Percentiles rank a stretch among this genome's conserved stretches.
Conservation (phyloP, 768 basidiomycete genomes). For the Psilocybe azurescens region DNA sequence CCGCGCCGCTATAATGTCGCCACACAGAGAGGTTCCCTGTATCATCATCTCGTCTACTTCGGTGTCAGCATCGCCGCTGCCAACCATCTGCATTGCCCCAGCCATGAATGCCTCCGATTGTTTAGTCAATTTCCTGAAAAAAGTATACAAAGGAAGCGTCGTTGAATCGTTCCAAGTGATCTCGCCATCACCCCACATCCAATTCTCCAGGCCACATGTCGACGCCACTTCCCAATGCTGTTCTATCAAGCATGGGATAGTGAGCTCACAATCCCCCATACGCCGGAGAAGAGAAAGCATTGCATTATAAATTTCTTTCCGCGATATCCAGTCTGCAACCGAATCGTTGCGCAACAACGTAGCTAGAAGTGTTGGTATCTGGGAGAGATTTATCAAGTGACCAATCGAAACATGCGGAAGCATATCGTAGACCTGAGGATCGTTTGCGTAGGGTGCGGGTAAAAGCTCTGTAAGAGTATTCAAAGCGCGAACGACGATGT, state of each 20-base stretch:
- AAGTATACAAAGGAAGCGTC: slow-evolving; percentile 47
- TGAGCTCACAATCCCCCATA: slow-evolving; percentile 58
- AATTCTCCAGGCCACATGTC: slow-evolving; percentile 48
- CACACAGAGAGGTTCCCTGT: slow-evolving; percentile 50
- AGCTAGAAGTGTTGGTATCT: slow-evolving; percentile 50
- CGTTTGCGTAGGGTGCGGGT: slow-evolving; percentile 50
- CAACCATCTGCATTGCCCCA: slow-evolving; percentile 48
- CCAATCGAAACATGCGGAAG: slow-evolving; percentile 53
- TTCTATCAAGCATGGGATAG: slow-evolving; percentile 48
- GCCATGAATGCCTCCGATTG: slow-evolving; percentile 56
- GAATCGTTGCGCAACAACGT: slow-evolving; percentile 60
- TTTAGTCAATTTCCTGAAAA: slow-evolving; percentile 57
- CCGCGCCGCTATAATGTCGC: slow-evolving; percentile 54
- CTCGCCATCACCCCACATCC: slow-evolving; percentile 52
- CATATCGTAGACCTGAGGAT: slow-evolving; percentile 50
- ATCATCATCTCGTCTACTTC: slow-evolving; percentile 46
- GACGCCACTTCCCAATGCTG: slow-evolving; percentile 41
- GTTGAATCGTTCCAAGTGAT: slow-evolving; percentile 46
- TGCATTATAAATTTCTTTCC: slow-evolving; percentile 51
- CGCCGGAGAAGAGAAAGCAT: slow-evolving; percentile 52
- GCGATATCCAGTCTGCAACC: slow-evolving; percentile 55
- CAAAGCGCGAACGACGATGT: slow-evolving; percentile 42
- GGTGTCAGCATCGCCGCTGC: slow-evolving; percentile 29
- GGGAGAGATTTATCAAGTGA: slow-evolving; percentile 46
- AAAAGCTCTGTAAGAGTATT: slow-evolving; percentile 44